Conservation (phyloP, 1,139 yeast species). For the Kurtzmaniella quercitrusa region DNA sequence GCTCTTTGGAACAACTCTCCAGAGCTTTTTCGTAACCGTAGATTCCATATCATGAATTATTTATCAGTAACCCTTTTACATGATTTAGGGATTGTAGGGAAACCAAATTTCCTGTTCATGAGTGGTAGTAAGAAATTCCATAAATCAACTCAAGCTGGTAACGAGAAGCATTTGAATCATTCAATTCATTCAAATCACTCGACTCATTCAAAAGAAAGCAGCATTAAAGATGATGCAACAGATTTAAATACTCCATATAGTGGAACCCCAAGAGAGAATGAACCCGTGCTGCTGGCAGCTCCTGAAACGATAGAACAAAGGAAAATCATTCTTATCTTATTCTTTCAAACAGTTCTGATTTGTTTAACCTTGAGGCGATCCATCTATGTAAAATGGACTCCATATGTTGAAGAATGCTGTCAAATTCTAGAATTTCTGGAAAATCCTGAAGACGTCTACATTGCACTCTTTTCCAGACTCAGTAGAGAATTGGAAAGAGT, state of each 20-base stretch:
- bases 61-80: slow-evolving; percentile 67
- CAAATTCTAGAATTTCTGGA: slow-evolving; percentile 35
- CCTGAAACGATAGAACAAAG: slow-evolving; percentile 33
- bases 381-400: slow-evolving; percentile 53
- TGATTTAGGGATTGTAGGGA: slow-evolving; percentile 70
- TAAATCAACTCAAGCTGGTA: neutral
- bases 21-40: slow-evolving; percentile 72
- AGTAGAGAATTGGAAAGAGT: slow-evolving; percentile 61
- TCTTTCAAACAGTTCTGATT: slow-evolving; percentile 48
- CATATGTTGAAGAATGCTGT: slow-evolving; percentile 63
- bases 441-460: slow-evolving; percentile 24
- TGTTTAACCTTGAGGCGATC: slow-evolving; percentile 51
- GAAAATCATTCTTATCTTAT: slow-evolving; percentile 44
- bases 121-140: slow-evolving; percentile 7
- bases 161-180: neutral
- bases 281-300: neutral
- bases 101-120: slow-evolving; percentile 27
- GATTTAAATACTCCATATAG: neutral
- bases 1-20: slow-evolving; percentile 83
- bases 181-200: neutral
- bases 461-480: slow-evolving; percentile 60
- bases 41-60: slow-evolving; percentile 66
- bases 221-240: too few relatives aligned
- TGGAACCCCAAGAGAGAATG: neutral
- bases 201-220: neutral